Base-by-base conservation (phyloP, 305 asterid genomes). In the Plantago coronopus region DNA sequence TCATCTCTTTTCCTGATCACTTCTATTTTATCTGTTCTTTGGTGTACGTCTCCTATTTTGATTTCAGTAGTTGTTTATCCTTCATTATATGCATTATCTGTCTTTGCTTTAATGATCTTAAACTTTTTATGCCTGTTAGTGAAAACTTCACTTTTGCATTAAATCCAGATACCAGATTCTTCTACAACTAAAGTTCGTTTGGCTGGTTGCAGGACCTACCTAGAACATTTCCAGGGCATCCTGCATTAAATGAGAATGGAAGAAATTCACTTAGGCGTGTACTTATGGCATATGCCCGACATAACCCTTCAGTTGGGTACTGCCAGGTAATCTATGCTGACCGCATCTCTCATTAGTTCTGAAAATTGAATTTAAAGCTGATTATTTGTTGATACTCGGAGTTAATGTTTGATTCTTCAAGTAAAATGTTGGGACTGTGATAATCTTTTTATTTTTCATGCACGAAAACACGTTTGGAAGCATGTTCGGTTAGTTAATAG, bases 171-270 rank as follows among this genome's bases (percentile, higher is more conserved):
- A 25, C 42, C 3, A 25, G 13, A 53, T 53, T 25, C 3, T 69
- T 62, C 56, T 47, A 47, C 56, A 68, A 59, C 80, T 78, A 63
- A 78, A 54, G 46, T 70, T 25, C 53, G 48, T 54, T 54, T 63
- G 73, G 55, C 69, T 59, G 45, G 37, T 57, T 73, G 63, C 91
- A 91, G 98, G 98, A 91, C 79, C 84, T 91, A 69, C 82, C 88
- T 60, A 86, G 98, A 76, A 91, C 98, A 68, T 91, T 91, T 82
- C 98, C 96, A 7, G 96, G 95, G 51, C 98, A 91, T 79, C 96
- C 98, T 50, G 98, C 96, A n/a, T 69, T 91, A 71, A 79, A 88
- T 77, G 96, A 91, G 58, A 78, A 76, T 62, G 98, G 98, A 25
- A 78, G 96, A 79, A 70, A 84, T 73, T 86, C 96, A 63, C 78